These are phyloP conservation scores for Kwoniella dendrophila DNA, from an alignment of 768 basidiomycete species.

Conservation along the genomic window DNA sequence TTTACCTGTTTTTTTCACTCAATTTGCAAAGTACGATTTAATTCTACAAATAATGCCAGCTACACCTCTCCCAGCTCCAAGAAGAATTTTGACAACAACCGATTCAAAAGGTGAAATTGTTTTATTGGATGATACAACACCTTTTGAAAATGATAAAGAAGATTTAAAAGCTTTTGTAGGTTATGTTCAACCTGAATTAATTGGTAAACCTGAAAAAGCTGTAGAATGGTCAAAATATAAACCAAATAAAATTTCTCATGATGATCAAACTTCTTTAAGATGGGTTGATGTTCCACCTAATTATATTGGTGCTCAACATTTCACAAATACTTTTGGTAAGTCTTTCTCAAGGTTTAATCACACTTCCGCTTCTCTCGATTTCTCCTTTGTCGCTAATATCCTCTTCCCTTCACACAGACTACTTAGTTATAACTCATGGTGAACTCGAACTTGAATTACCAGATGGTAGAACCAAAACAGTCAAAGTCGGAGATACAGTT, in stretches of 20 bases:
- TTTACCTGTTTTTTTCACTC: not conserved
- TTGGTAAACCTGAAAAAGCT: slow-evolving; percentile 14
- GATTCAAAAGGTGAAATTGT: not conserved
- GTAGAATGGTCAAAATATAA: slow-evolving; percentile 7
- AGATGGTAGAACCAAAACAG: slow-evolving; percentile 16
- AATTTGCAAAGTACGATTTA: not conserved
- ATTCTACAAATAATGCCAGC: not conserved
- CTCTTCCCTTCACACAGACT: slow-evolving; percentile 18
- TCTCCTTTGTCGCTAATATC: no score
- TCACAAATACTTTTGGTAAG: slow-evolving; percentile 20
- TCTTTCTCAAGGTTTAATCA: no score
- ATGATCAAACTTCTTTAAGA: slow-evolving; percentile 19
- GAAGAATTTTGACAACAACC: slow-evolving; percentile 6
- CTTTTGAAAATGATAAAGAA: slow-evolving; percentile 6
- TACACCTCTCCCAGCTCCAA: slow-evolving; percentile 13
- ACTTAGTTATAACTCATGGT: slow-evolving; percentile 26
- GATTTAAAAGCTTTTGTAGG: slow-evolving; percentile 11
- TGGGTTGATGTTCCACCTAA: slow-evolving; percentile 21
- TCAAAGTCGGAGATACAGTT: slow-evolving; percentile 20
- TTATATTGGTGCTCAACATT: slow-evolving; percentile 12
- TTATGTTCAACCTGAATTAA: slow-evolving; percentile 11
- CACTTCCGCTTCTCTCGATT: no score
- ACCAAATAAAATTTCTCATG: slow-evolving; percentile 14
- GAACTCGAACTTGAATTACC: slow-evolving; percentile 17
- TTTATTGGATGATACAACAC: slow-evolving; percentile 15